Percentiles rank a stretch among this genome's conserved stretches.
These are phyloP conservation scores for Casuarina cunninghamiana DNA, from an alignment of 306 rosid species.

Conservation along the genomic window DNA sequence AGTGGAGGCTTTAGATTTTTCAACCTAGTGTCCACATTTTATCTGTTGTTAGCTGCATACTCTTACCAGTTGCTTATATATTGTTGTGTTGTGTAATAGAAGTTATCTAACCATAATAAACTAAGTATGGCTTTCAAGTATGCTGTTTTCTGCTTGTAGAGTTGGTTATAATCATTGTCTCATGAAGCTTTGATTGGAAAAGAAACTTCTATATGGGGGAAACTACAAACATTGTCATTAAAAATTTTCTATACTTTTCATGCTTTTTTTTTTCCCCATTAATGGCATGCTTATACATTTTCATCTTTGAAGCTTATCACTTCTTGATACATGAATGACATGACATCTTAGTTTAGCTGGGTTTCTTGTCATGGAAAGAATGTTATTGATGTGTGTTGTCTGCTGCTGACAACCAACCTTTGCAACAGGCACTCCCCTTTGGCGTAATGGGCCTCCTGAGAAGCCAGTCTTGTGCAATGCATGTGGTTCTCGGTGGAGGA, in stretches of 20 bases:
- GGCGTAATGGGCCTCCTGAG: slow-evolving; percentile 99
- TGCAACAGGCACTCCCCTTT: slow-evolving; percentile 94
- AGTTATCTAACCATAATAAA: not conserved
- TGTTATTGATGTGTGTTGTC: slow-evolving; percentile 13
- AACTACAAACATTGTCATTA: not conserved
- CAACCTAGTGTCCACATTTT: not conserved
- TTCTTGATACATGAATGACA: not conserved
- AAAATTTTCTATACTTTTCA: not conserved
- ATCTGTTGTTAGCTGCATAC: not conserved
- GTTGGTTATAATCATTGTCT: not conserved
- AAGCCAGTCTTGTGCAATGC: slow-evolving; percentile 99
- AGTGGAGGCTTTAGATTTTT: not conserved
- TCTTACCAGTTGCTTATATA: not conserved
- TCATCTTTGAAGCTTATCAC: not conserved
- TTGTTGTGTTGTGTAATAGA: not conserved
- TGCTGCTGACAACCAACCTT: slow-evolving; percentile 39
- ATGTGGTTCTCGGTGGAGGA: slow-evolving; percentile 99
- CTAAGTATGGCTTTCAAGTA: not conserved
- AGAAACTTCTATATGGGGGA: not conserved
- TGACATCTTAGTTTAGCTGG: not conserved
- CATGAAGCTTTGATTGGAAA: not conserved
- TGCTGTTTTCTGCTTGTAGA: not conserved
- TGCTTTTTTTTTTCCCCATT: not conserved
- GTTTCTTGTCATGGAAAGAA: not conserved
- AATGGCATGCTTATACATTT: not conserved